These are phyloP conservation scores for Xerocomellus amylosporus DNA, from an alignment of 768 basidiomycete species.

Conservation along the genomic window DNA sequence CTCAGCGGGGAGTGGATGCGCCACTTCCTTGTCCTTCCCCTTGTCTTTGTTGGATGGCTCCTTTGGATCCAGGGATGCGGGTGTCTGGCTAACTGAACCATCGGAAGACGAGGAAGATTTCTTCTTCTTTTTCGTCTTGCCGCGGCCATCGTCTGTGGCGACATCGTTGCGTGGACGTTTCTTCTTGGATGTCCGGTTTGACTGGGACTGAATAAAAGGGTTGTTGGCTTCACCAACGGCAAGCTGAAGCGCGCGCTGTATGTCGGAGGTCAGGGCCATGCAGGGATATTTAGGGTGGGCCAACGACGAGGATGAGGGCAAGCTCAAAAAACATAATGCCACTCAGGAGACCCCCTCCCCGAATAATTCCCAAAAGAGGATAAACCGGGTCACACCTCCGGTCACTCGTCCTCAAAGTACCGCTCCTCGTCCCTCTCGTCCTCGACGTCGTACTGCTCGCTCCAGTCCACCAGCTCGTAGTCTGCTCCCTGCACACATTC, in stretches of 20 bases:
- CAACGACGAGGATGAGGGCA: conserved; percentile 40
- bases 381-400: conserved; percentile 2
- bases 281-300: conserved; percentile 40
- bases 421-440: conserved; percentile 63
- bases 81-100: background rate
- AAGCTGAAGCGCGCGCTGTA: conserved; percentile 50
- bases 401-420: conserved; percentile 65
- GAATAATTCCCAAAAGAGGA: conserved; percentile 16
- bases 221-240: conserved; percentile 47
- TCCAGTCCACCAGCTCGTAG: conserved; percentile 75
- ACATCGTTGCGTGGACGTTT: conserved; percentile 32
- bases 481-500: conserved; percentile 50
- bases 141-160: conserved; percentile 12
- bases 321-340: conserved; percentile 24
- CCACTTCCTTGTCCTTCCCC: conserved; percentile 34
- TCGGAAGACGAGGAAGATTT: conserved; percentile 4
- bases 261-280: conserved; percentile 41
- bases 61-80: background rate
- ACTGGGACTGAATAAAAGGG: conserved; percentile 32
- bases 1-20: conserved; percentile 35
- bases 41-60: conserved; percentile 32
- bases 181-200: conserved; percentile 29
- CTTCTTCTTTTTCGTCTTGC: conserved; percentile 38
- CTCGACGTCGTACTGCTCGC: conserved; percentile 60
- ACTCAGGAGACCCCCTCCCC: conserved; percentile 4